Percentiles rank a stretch among this genome's conserved stretches.
phyloP scores from a whole-genome alignment of 306 rosid genomes.

The Vigna angularis region DNA sequence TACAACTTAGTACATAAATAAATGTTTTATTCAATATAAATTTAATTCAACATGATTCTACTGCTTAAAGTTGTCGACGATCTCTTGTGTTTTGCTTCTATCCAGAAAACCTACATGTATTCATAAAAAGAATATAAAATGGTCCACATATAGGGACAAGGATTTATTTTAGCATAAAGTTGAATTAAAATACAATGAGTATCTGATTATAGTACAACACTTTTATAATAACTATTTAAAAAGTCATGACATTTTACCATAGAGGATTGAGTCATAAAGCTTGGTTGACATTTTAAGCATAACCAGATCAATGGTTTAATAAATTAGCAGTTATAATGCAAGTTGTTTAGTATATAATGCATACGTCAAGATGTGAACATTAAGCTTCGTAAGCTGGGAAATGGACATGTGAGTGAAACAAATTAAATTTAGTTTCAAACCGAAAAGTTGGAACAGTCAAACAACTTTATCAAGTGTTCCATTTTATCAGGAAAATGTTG shows the following conservation, averaged over 20 bases:
- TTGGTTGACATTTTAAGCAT: conserved; percentile 16
- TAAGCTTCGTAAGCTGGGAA: conserved; percentile 14
- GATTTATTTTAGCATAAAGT: background rate
- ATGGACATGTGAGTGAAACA: conserved; percentile 19
- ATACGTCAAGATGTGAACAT: conserved; percentile 27
- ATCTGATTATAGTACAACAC: too few species aligned
- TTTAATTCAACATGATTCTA: background rate
- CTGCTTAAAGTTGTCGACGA: background rate
- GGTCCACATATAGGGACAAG: background rate
- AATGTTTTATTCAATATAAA: background rate
- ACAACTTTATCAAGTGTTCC: background rate
- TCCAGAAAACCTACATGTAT: background rate
- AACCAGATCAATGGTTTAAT: conserved; percentile 24
- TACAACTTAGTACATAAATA: background rate
- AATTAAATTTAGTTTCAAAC: conserved; percentile 3
- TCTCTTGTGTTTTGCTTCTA: background rate
- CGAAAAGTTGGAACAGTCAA: conserved; percentile 32
- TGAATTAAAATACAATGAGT: background rate
- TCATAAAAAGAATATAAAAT: background rate
- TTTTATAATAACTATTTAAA: too few species aligned
- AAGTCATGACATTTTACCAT: background rate
- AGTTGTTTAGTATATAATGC: conserved; percentile 8
- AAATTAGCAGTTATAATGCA: conserved; percentile 24
- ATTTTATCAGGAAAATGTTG: background rate
- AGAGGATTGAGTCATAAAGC: conserved; percentile 17